Base-by-base conservation (phyloP, 1,139 yeast species). In the Pichia cactophila region DNA sequence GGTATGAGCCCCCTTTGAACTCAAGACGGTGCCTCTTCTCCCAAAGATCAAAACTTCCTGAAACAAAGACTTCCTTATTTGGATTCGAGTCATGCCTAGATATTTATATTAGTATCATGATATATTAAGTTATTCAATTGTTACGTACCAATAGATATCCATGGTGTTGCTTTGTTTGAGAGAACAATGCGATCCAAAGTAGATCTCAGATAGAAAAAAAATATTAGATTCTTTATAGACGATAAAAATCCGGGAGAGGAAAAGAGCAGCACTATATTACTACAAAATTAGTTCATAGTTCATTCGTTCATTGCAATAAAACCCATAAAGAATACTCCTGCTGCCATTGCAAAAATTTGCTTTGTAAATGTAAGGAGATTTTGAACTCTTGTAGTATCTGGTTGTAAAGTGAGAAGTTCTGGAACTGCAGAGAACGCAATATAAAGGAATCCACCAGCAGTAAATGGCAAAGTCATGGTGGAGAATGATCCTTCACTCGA, bases 11-110 rank as follows among this genome's bases (percentile, higher is more conserved):
- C 23, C 41, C 41, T 12, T 12, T 38, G 12, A 16, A 38, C 23
- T 38, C 28, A 51, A 82, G 68, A 33, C 69, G 70, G 47, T 75
- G 70, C 2, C 79, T 67, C 59, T 75, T 71, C 41, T 73, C 56
- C 88, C 88, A 82, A 61, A 77, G 69, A 59, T 82, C 87, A 62
- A 82, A 81, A 40, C 81, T 71, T 26, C 88, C 88, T 42, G 87
- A 78, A 49, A 80, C 78, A 56, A 74, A 73, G 47, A 80, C 53
- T 75, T 60, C 2, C 49, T 50, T 9, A 60, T 64, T 37, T 49
- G 43, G 10, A 36, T 31, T 10, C 54, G 49, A 17, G 59, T 59
- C 64, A 63, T 61, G 26, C 8, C 12, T 16, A 12, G 5, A 31
- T 10, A 16, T 6, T 9, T 6, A 16, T 33, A 28, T 33, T 42